These are phyloP conservation scores for Backusella liffmaniae DNA, from an alignment of 192 early-diverging fungal genomes.

Conservation along the genomic window DNA sequence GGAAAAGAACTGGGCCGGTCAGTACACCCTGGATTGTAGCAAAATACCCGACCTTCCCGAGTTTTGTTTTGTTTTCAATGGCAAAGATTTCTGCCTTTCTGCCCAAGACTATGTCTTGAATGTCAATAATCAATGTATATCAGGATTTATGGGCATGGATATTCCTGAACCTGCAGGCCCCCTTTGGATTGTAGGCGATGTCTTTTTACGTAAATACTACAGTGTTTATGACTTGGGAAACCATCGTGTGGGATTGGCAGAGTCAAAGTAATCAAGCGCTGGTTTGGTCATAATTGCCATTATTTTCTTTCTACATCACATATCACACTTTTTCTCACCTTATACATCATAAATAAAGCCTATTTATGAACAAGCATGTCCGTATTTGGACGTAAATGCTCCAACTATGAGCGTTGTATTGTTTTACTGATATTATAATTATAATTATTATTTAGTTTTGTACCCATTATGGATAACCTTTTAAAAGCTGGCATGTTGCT, in stretches of 20 bases:
- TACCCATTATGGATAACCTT: background rate
- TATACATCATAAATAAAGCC: background rate
- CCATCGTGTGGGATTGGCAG: constrained; percentile 66
- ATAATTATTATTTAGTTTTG: background rate
- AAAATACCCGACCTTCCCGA: constrained; percentile 76
- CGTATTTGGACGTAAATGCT: background rate
- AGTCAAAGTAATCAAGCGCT: constrained; percentile 1
- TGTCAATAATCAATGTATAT: constrained; percentile 69
- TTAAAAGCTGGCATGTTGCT: background rate
- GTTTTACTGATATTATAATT: background rate
- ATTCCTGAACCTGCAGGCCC: constrained; percentile 74
- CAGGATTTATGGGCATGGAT: constrained; percentile 92
- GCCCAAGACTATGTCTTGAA: constrained; percentile 67
- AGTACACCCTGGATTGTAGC: constrained; percentile 79
- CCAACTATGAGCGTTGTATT: background rate
- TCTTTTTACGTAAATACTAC: constrained; percentile 82
- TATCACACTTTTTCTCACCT: background rate
- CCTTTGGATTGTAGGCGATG: constrained; percentile 86
- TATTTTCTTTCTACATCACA: background rate
- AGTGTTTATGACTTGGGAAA: constrained; percentile 72
- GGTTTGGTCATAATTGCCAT: background rate
- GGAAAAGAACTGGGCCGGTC: constrained; percentile 90
- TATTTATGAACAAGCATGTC: background rate
- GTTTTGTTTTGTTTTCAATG: constrained; percentile 66
- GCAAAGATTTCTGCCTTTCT: constrained; percentile 51